Percentiles rank a stretch among this genome's conserved stretches.
Evolutionary conservation across 225 moss, liverwort and hornwort genomes (phyloP).

Genomic region (Pseudisothecium myosuroides): DNA sequence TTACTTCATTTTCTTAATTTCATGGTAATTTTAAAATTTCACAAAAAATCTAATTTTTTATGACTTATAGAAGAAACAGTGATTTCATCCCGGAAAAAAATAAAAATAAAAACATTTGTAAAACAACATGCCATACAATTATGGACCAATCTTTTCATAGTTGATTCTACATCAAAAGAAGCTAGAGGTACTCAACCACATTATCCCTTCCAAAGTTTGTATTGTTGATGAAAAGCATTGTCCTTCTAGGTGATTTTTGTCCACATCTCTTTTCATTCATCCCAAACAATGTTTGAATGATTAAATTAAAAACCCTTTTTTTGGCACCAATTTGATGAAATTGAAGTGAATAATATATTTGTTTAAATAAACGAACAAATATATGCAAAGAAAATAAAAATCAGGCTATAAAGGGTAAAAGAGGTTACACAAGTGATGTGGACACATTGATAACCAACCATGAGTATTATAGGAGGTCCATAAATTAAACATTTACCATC

Average conservation of each 20-base stretch:
- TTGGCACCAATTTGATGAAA: too few species aligned
- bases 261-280: background rate
- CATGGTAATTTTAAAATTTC: background rate
- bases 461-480: background rate
- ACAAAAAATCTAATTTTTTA: background rate
- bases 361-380: background rate
- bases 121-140: fast-evolving
- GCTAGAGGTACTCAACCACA: fast-evolving
- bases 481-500: background rate
- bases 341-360: background rate
- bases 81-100: background rate
- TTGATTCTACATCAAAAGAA: background rate
- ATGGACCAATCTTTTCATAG: background rate
- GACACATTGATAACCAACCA: background rate
- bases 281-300: background rate
- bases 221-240: too few species aligned
- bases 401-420: background rate
- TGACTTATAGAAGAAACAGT: background rate
- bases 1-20: background rate
- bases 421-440: fast-evolving
- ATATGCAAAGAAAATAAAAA: background rate
- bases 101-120: background rate
- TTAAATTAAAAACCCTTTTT: background rate
- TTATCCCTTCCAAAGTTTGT: background rate
- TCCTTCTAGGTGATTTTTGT: background rate